Evolutionary conservation across 2,329 filamentous ascomycete species (phyloP).

Genomic region (Coniosporium tulheliwenetii): DNA sequence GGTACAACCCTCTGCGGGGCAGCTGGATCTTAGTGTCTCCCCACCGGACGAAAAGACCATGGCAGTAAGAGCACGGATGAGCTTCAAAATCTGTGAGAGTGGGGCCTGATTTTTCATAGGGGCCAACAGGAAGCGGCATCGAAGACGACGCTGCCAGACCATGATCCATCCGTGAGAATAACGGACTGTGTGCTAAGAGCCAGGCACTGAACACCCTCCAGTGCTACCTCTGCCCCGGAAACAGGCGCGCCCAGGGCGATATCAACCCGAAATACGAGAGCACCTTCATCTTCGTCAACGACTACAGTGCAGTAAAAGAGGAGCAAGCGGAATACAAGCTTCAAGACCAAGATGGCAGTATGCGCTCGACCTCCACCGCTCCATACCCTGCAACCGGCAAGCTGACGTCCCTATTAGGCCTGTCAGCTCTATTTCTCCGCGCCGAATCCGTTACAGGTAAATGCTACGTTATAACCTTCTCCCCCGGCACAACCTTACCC

Average conservation of each 20-base stretch:
- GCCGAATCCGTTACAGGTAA: conserved; percentile 82
- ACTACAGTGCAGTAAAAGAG: conserved; percentile 94
- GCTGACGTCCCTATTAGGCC: conserved; percentile 30
- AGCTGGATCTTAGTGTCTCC: conserved; percentile 91
- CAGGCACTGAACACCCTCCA: conserved; percentile 19
- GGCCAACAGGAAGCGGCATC: conserved; percentile 32
- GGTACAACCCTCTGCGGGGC: conserved; percentile 81
- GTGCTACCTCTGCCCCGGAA: conserved; percentile 92
- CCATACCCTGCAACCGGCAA: neutral
- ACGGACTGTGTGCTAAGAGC: neutral
- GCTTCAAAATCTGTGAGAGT: no score
- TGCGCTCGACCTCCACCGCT: conserved; percentile 6
- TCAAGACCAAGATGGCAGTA: conserved; percentile 33
- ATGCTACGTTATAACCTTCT: conserved; percentile 95
- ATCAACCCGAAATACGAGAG: conserved; percentile 70
- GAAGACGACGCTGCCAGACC: conserved; percentile 46
- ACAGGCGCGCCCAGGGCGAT: conserved; percentile 75
- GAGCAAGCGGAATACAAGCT: conserved; percentile 64
- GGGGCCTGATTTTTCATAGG: conserved; percentile 10
- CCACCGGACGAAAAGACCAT: conserved; percentile 89
- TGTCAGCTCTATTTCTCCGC: conserved; percentile 61
- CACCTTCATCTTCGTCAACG: conserved; percentile 92
- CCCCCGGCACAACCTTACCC: conserved; percentile 75
- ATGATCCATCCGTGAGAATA: conserved; percentile 47
- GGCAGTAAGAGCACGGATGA: conserved; percentile 51